Conservation (phyloP, 257 asterid species). For the Solanum pinnatisectum region DNA sequence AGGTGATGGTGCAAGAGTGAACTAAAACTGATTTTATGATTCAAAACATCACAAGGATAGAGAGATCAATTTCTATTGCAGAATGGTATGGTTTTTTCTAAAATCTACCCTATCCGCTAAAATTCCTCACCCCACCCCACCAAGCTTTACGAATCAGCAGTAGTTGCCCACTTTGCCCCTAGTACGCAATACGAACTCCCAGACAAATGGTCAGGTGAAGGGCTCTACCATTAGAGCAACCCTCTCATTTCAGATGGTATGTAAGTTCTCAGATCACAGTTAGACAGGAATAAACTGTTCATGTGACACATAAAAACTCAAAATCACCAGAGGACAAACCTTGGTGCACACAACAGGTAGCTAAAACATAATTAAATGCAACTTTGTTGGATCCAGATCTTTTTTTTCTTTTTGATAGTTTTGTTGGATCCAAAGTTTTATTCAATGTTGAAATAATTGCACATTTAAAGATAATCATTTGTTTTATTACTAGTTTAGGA, state of each 20-base stretch:
- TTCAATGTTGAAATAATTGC: neutral
- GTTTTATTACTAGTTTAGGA: neutral
- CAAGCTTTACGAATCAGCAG: neutral
- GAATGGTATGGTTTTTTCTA: neutral
- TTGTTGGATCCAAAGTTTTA: neutral
- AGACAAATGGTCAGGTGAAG: neutral
- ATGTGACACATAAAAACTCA: neutral
- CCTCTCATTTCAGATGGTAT: neutral
- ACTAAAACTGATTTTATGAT: neutral
- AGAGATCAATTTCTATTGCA: neutral
- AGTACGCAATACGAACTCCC: neutral
- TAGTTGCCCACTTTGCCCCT: neutral
- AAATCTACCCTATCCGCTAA: neutral
- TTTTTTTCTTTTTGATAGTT: neutral
- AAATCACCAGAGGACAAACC: neutral
- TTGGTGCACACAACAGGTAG: neutral
- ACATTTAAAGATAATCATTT: neutral
- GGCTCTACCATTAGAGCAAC: neutral
- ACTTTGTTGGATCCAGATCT: neutral
- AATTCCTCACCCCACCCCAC: neutral
- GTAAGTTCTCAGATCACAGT: neutral
- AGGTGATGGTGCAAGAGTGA: neutral
- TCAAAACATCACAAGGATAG: neutral
- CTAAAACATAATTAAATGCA: neutral
- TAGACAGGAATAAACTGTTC: neutral